These are phyloP conservation scores for Russula ochroleuca DNA, from an alignment of 768 basidiomycete species.

Conservation along the genomic window DNA sequence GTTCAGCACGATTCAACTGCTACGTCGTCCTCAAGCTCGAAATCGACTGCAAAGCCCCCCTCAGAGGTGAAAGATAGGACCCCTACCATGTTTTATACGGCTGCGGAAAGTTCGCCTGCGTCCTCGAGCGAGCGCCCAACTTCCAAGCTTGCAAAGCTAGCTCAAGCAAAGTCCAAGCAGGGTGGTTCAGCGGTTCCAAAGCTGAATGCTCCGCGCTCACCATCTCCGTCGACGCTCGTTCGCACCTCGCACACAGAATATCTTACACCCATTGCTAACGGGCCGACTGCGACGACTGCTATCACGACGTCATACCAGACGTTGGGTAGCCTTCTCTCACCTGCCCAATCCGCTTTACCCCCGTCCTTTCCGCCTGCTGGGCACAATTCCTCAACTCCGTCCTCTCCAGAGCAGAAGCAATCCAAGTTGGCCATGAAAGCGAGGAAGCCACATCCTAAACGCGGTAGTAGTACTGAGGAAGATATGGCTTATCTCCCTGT, in stretches of 20 bases:
- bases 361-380: slow-evolving; percentile 29
- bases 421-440: slow-evolving; percentile 79
- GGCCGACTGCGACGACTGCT: slow-evolving; percentile 75
- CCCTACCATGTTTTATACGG: slow-evolving; percentile 8
- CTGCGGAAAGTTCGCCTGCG: background rate
- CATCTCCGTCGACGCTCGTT: slow-evolving; percentile 33
- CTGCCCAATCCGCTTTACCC: slow-evolving; percentile 28
- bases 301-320: slow-evolving; percentile 81
- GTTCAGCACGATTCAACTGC: slow-evolving; percentile 16
- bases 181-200: slow-evolving; percentile 30
- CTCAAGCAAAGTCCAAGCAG: slow-evolving; percentile 52
- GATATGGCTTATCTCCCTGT: slow-evolving; percentile 36
- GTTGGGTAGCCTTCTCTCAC: slow-evolving; percentile 51
- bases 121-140: slow-evolving; percentile 32
- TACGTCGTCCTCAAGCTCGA: slow-evolving; percentile 23
- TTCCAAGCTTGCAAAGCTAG: slow-evolving; percentile 74
- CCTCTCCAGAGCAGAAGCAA: slow-evolving; percentile 40
- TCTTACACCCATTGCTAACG: slow-evolving; percentile 76
- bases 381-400: slow-evolving; percentile 16
- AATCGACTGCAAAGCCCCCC: slow-evolving; percentile 16
- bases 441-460: slow-evolving; percentile 52
- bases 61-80: slow-evolving; percentile 12
- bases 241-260: slow-evolving; percentile 60
- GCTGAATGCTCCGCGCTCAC: slow-evolving; percentile 27
- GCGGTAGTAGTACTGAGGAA: slow-evolving; percentile 39